These are phyloP conservation scores for Plasmodium reichenowi DNA, from an alignment of 169 alveolate genomes.

Conservation along the genomic window DNA sequence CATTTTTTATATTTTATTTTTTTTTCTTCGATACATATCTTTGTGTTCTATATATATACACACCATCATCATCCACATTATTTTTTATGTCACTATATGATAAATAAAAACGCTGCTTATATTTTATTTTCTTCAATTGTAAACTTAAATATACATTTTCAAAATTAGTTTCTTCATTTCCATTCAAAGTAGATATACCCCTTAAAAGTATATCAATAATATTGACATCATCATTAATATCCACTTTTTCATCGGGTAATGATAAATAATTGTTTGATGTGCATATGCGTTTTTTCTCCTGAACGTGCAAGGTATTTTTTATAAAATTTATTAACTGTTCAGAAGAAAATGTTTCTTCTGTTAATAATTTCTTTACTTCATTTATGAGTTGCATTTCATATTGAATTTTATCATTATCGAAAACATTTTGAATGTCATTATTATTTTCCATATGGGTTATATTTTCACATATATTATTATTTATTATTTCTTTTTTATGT, in stretches of 20 bases:
- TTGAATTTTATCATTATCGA: not conserved
- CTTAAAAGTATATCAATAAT: slow-evolving; percentile 23
- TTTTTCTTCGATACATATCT: slow-evolving; percentile 54
- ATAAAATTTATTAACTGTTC: slow-evolving; percentile 35
- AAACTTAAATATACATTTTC: slow-evolving; percentile 46
- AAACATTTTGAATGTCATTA: not conserved
- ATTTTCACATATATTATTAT: not conserved
- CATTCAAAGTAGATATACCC: slow-evolving; percentile 20
- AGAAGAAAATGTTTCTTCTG: slow-evolving; percentile 18
- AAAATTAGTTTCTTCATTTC: slow-evolving; percentile 12
- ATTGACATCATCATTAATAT: not conserved
- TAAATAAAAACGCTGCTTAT: slow-evolving; percentile 26
- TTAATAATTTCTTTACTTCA: slow-evolving; percentile 30
- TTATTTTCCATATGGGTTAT: not conserved
- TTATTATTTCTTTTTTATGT: not conserved
- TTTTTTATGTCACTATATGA: slow-evolving; percentile 32
- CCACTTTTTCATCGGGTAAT: not conserved
- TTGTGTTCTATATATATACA: slow-evolving; percentile 65
- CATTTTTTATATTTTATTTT: not conserved
- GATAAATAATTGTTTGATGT: not conserved
- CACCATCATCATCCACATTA: slow-evolving; percentile 73
- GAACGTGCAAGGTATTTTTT: not conserved
- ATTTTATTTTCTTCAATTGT: slow-evolving; percentile 70
- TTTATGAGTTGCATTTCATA: slow-evolving; percentile 9
- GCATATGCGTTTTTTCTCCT: not conserved